Evolutionary conservation across 73 alveolate species (phyloP).

Genomic region (Breviolum minutum): DNA sequence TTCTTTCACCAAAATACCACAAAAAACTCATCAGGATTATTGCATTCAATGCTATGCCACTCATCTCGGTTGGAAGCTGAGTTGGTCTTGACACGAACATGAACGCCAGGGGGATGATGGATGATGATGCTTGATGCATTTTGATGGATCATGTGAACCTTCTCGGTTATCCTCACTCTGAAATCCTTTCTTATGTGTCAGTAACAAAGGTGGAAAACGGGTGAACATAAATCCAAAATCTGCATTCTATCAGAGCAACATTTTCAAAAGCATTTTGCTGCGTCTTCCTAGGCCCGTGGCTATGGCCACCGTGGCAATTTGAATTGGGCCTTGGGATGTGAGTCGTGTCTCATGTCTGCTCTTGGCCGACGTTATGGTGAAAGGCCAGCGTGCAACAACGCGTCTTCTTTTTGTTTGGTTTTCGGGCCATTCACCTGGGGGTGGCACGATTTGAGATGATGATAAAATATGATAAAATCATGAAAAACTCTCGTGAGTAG

Average conservation of each 20-base stretch:
- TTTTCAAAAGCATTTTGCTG: background rate
- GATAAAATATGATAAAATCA: background rate
- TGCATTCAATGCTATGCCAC: slow-evolving; percentile 72
- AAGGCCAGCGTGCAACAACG: background rate
- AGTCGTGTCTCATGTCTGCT: slow-evolving; percentile 40
- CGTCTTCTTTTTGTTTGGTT: background rate
- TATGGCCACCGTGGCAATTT: slow-evolving; percentile 89
- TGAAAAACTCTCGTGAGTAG: background rate
- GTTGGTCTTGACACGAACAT: background rate
- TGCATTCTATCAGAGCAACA: background rate
- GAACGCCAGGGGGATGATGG: background rate
- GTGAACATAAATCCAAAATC: background rate
- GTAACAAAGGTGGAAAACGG: background rate
- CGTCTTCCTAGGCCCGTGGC: slow-evolving; percentile 44
- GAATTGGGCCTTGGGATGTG: slow-evolving; percentile 85
- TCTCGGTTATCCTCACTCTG: background rate
- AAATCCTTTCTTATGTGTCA: background rate
- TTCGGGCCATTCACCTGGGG: too few relatives aligned
- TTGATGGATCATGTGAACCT: background rate
- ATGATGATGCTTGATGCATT: background rate
- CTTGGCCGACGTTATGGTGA: slow-evolving; percentile 90
- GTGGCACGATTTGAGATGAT: background rate
- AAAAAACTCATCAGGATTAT: slow-evolving; percentile 17
- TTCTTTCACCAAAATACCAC: background rate
- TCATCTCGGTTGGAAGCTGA: slow-evolving; percentile 37